These are phyloP conservation scores for Penicillium psychrosexuale DNA, from an alignment of 2,329 filamentous ascomycete species.

Conservation along the genomic window DNA sequence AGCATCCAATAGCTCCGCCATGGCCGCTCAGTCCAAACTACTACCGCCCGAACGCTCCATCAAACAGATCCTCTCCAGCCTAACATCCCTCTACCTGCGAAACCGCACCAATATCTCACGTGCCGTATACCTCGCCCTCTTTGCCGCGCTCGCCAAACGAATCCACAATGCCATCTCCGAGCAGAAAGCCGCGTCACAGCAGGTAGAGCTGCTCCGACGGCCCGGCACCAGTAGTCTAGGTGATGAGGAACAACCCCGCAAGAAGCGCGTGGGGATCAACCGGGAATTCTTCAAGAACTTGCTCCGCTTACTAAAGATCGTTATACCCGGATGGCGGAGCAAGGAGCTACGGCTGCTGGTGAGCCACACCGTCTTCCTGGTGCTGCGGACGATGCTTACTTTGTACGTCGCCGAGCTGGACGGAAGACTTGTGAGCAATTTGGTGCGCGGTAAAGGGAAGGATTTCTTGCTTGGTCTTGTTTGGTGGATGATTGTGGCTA, in stretches of 20 bases:
- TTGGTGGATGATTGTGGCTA: constrained; percentile 98
- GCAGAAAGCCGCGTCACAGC: constrained; percentile 80
- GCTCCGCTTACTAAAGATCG: constrained; percentile 74
- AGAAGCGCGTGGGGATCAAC: constrained; percentile 82
- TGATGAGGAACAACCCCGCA: constrained; percentile 47
- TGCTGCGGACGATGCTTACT: constrained; percentile 86
- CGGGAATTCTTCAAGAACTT: constrained; percentile 79
- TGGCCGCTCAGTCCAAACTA: constrained; percentile 76
- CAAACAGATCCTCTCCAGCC: constrained; percentile 61
- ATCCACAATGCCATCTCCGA: constrained; percentile 88
- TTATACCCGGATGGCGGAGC: constrained; percentile 84
- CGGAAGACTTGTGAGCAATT: constrained; percentile 82
- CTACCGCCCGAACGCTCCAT: constrained; percentile 62
- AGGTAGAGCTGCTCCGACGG: constrained; percentile 59
- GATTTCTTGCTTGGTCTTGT: constrained; percentile 85
- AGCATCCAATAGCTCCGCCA: constrained; percentile 37
- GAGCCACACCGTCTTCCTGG: constrained; percentile 90
- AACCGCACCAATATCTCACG: constrained; percentile 81
- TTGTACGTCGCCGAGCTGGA: constrained; percentile 96
- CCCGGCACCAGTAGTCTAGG: constrained; percentile 44
- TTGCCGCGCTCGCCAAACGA: constrained; percentile 77
- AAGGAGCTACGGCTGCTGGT: constrained; percentile 82
- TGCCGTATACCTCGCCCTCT: constrained; percentile 76
- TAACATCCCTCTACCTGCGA: constrained; percentile 70
- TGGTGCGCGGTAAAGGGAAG: constrained; percentile 86